A percentile compares a stretch with the other conserved stretches of the same genome.
Evolutionary conservation across 495 filamentous ascomycete genomes (phyloP).

Genomic region (Poronia punctata): DNA sequence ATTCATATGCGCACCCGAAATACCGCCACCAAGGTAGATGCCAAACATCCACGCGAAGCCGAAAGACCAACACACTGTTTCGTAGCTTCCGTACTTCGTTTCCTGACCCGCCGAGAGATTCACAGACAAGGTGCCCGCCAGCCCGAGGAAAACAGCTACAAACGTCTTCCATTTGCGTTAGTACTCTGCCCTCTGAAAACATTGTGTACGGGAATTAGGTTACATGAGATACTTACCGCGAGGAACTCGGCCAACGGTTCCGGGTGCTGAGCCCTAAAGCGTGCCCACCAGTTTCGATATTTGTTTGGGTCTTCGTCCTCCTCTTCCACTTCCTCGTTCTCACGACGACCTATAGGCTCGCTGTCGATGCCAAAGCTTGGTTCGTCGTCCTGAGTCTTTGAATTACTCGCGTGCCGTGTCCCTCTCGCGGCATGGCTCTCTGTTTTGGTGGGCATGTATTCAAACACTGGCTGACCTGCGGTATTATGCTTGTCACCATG

Average conservation of each 20-base stretch:
- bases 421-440: conserved; percentile 12
- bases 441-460: conserved; percentile 11
- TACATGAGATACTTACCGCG: conserved; percentile 35
- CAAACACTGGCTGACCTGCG: conserved; percentile 19
- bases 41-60: conserved; percentile 51
- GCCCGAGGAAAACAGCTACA: conserved; percentile 33
- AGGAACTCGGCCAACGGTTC: conserved; percentile 46
- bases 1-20: conserved; percentile 52
- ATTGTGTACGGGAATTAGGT: conserved; percentile 19
- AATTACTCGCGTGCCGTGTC: conserved; percentile 8
- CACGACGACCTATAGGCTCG: conserved; percentile 14
- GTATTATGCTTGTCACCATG: conserved; percentile 12
- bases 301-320: conserved; percentile 43
- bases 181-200: background rate
- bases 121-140: conserved; percentile 43
- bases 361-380: conserved; percentile 16
- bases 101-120: conserved; percentile 31
- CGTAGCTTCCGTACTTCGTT: conserved; percentile 32
- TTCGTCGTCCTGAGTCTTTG: conserved; percentile 3
- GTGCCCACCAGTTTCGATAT: conserved; percentile 47
- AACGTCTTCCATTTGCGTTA: conserved; percentile 17
- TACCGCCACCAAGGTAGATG: conserved; percentile 50
- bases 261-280: conserved; percentile 44
- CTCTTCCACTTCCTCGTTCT: conserved; percentile 12
- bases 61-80: conserved; percentile 42